Evolutionary conservation across 2,329 filamentous ascomycete genomes (phyloP).

Genomic region (Lithohypha guttulata): DNA sequence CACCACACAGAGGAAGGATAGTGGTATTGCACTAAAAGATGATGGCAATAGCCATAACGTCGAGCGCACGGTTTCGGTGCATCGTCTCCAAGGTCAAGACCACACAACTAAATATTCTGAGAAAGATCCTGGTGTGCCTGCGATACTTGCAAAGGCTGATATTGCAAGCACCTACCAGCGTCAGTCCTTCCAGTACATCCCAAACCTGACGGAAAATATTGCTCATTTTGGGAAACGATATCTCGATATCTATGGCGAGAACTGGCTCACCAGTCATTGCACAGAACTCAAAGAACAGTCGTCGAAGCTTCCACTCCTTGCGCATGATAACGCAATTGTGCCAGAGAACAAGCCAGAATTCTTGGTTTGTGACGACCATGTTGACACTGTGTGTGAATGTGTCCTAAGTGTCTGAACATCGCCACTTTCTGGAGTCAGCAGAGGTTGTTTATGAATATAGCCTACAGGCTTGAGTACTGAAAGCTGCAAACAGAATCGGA

Average conservation of each 20-base stretch:
- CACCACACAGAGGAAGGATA: background rate
- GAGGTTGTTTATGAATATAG: no score
- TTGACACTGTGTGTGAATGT: no score
- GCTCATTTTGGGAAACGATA: background rate
- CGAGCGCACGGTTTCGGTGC: background rate
- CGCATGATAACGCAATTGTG: no score
- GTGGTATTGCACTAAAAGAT: background rate
- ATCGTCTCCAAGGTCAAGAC: background rate
- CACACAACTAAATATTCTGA: no score
- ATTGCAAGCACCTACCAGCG: background rate
- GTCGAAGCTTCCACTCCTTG: no score
- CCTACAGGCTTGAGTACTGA: no score
- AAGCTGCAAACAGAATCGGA: no score
- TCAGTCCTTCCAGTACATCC: background rate
- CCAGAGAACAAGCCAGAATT: no score
- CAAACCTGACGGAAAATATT: background rate
- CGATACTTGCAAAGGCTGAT: background rate
- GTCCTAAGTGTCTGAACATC: no score
- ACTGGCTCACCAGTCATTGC: background rate
- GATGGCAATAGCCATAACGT: background rate
- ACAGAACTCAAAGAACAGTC: no score
- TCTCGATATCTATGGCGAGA: background rate
- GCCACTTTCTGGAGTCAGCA: no score
- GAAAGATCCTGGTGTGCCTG: background rate
- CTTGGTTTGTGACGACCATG: no score